Percentiles rank a stretch among this genome's conserved stretches.
Conservation (phyloP, 805 yeast species). For the Saccharomyces eubayanus region DNA sequence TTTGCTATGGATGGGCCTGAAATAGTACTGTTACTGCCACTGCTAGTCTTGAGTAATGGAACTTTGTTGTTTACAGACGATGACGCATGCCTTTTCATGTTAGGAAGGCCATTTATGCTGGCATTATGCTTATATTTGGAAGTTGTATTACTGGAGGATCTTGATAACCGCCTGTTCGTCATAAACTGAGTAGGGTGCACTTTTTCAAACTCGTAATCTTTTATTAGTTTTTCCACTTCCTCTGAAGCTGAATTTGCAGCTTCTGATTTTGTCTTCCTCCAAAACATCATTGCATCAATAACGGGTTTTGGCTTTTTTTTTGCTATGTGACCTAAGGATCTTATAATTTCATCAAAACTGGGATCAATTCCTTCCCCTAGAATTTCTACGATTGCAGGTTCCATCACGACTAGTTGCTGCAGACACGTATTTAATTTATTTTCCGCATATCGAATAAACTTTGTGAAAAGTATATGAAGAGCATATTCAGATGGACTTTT, state of each 20-base stretch:
- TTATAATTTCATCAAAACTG: conserved; percentile 75
- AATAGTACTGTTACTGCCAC: background rate
- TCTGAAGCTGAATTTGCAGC: conserved; percentile 60
- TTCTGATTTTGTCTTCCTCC: conserved; percentile 92
- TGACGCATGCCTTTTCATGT: background rate
- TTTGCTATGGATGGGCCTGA: background rate
- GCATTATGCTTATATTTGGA: background rate
- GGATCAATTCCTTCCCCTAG: conserved; percentile 82
- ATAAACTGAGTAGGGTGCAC: background rate
- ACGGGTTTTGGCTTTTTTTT: conserved; percentile 88
- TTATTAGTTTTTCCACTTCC: conserved; percentile 38
- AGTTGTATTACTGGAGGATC: background rate
- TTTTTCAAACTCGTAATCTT: conserved; percentile 28
- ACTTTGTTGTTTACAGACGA: background rate
- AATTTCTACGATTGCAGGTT: conserved; percentile 71
- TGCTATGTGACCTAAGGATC: conserved; percentile 85
- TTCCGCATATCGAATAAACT: conserved; percentile 91
- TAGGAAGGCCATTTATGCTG: background rate
- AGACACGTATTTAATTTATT: conserved; percentile 70
- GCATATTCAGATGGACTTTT: conserved; percentile 85
- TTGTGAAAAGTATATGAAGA: conserved; percentile 86
- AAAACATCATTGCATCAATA: conserved; percentile 94
- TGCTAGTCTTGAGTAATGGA: background rate
- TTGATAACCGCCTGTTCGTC: background rate
- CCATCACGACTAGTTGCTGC: conserved; percentile 50